A percentile compares a stretch with the other conserved stretches of the same genome.
Conservation (phyloP, 768 basidiomycete genomes). For the Dictyophora rubrovolvata region DNA sequence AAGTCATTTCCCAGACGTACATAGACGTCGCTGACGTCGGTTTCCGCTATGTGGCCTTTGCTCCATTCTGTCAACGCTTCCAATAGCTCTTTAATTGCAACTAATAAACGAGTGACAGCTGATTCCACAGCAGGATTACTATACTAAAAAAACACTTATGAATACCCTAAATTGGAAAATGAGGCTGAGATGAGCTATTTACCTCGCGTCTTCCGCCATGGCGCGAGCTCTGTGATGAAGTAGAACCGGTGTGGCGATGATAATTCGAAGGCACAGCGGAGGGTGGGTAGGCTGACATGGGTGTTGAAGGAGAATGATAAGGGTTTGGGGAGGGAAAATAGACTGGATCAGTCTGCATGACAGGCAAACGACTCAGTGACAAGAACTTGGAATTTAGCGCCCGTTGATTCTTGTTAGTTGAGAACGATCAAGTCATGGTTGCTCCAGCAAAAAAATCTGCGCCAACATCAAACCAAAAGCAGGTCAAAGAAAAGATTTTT, state of each 20-base stretch:
- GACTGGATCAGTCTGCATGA: not conserved
- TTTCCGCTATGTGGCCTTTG: conserved; percentile 56
- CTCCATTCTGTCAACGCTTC: conserved; percentile 86
- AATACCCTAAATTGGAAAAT: not conserved
- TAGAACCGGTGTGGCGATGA: conserved; percentile 7
- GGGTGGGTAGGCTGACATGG: not conserved
- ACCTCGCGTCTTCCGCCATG: not conserved
- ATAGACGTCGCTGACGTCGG: conserved; percentile 90
- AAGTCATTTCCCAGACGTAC: conserved; percentile 96
- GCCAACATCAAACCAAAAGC: conserved; percentile 14
- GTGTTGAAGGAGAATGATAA: not conserved
- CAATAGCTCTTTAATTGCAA: conserved; percentile 91
- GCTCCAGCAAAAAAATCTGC: not conserved
- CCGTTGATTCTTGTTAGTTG: not conserved
- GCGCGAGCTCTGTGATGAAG: conserved; percentile 3
- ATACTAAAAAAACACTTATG: not conserved
- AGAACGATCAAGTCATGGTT: not conserved
- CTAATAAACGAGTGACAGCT: conserved; percentile 63
- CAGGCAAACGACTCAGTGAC: not conserved
- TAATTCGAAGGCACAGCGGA: not conserved
- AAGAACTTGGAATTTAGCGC: conserved; percentile 2
- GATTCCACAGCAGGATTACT: conserved; percentile 38
- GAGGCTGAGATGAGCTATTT: not conserved
- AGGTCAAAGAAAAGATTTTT: conserved; percentile 68
- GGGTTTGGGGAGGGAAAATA: not conserved